Percentiles rank a stretch among this genome's conserved stretches.
phyloP scores from a whole-genome alignment of 1,284 basidiomycete genomes.

The Ceratobasidium sp. region DNA sequence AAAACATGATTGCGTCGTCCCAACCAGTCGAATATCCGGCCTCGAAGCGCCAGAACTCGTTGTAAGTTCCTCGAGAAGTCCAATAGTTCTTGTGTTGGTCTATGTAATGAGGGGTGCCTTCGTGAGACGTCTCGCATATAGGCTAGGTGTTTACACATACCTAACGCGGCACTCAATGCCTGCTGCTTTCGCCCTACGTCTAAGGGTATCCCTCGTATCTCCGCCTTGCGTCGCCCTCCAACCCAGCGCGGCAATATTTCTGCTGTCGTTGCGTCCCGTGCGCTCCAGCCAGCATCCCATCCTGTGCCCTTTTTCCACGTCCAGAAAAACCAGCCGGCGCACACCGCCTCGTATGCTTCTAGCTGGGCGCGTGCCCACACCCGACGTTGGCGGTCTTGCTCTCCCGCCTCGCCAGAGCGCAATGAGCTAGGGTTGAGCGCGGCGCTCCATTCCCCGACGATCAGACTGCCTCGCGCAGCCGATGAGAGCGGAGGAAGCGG shows the following conservation, averaged over 20 bases:
- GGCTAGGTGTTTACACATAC: conserved; percentile 54
- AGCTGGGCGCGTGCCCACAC: conserved; percentile 75
- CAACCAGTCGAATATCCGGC: conserved; percentile 75
- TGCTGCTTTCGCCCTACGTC: conserved; percentile 55
- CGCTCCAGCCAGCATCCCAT: conserved; percentile 82
- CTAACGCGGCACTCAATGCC: conserved; percentile 57
- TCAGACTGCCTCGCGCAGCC: conserved; percentile 67
- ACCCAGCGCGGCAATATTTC: conserved; percentile 69
- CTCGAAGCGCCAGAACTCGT: conserved; percentile 74
- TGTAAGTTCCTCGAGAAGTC: conserved; percentile 60
- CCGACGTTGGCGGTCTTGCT: conserved; percentile 61
- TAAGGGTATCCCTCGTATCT: conserved; percentile 49
- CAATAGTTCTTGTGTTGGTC: conserved; percentile 69
- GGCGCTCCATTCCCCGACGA: conserved; percentile 88
- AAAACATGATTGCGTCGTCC: conserved; percentile 74
- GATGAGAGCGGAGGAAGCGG: conserved; percentile 60
- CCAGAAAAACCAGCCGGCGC: conserved; percentile 90
- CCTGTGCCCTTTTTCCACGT: conserved; percentile 80
- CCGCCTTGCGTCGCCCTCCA: conserved; percentile 53
- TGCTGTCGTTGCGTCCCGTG: conserved; percentile 72
- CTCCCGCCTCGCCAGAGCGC: conserved; percentile 59
- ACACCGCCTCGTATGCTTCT: conserved; percentile 70
- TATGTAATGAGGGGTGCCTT: conserved; percentile 50
- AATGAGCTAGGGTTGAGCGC: conserved; percentile 78
- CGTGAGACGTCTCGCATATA: background rate